phyloP scores from a whole-genome alignment of 345 rosid genomes.

The Mallotus nudiflorus region DNA sequence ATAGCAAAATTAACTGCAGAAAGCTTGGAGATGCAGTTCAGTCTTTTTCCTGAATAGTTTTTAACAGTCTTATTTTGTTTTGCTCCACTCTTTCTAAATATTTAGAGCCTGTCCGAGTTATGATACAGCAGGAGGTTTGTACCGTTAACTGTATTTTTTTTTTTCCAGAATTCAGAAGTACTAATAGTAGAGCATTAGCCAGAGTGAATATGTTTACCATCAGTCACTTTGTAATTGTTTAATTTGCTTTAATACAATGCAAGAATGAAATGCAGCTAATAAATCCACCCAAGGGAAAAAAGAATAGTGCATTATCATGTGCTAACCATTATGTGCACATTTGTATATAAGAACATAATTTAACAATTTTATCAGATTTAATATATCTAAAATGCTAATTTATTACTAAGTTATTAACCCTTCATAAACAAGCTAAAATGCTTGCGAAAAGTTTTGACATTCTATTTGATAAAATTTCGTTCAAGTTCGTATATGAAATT shows the following conservation, averaged over 20 bases:
- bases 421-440: no score
- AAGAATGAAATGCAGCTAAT: constrained; percentile 17
- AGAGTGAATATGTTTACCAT: background rate
- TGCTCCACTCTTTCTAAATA: background rate
- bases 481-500: no score
- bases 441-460: no score
- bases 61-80: constrained; percentile 7
- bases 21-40: constrained; percentile 12
- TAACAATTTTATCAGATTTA: no score
- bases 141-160: background rate
- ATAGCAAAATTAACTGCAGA: background rate
- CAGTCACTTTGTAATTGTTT: constrained; percentile 11
- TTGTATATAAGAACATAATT: no score
- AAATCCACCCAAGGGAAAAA: no score
- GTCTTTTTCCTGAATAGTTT: constrained; percentile 8
- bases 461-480: no score
- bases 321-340: no score
- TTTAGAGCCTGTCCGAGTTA: background rate
- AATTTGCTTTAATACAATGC: background rate
- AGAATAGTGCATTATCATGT: no score
- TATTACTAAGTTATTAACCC: no score
- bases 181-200: background rate
- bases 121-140: constrained; percentile 1
- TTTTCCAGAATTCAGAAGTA: background rate
- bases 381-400: no score